Evolutionary conservation across 768 basidiomycete genomes (phyloP).

Genomic region (Trametes punicea): DNA sequence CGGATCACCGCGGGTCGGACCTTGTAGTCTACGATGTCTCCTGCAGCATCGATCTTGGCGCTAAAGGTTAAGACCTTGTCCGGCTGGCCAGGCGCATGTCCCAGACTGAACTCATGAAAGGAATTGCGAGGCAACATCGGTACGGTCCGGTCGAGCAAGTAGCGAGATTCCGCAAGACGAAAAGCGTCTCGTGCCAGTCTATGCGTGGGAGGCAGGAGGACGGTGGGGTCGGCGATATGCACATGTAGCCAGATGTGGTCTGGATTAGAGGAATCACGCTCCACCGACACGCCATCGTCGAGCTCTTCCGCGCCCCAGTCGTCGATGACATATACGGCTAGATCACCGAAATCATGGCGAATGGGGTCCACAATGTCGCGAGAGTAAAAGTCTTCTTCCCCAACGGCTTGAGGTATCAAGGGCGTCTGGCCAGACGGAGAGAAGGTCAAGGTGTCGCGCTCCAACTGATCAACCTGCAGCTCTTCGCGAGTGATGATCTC

Average conservation of each 20-base stretch:
- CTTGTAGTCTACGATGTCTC: slow-evolving; percentile 65
- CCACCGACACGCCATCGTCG: slow-evolving; percentile 90
- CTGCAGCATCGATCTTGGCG: slow-evolving; percentile 54
- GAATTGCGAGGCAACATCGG: slow-evolving; percentile 71
- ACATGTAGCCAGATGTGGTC: slow-evolving; percentile 77
- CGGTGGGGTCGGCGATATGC: slow-evolving; percentile 92
- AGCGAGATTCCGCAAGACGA: slow-evolving; percentile 41
- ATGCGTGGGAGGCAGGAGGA: slow-evolving; percentile 70
- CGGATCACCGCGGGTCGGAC: slow-evolving; percentile 72
- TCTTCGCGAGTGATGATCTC: slow-evolving; percentile 34
- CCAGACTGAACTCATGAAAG: slow-evolving; percentile 50
- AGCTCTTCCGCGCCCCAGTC: slow-evolving; percentile 76
- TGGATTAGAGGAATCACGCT: slow-evolving; percentile 57
- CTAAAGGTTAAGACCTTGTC: slow-evolving; percentile 81
- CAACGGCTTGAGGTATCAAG: slow-evolving; percentile 34
- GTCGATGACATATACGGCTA: slow-evolving; percentile 86
- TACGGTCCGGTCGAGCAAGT: slow-evolving; percentile 60
- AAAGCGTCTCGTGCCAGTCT: slow-evolving; percentile 56
- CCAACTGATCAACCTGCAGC: not conserved
- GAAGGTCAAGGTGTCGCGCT: not conserved
- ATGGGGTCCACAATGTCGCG: slow-evolving; percentile 63
- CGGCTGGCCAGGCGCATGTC: slow-evolving; percentile 33
- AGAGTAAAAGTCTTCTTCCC: slow-evolving; percentile 62
- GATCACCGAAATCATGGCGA: slow-evolving; percentile 82
- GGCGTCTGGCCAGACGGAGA: not conserved